Evolutionary conservation across 192 early-diverging fungal genomes (phyloP), one percentile per base, ranked within the genome.

Genomic region (Umbelopsis sp.): DNA sequence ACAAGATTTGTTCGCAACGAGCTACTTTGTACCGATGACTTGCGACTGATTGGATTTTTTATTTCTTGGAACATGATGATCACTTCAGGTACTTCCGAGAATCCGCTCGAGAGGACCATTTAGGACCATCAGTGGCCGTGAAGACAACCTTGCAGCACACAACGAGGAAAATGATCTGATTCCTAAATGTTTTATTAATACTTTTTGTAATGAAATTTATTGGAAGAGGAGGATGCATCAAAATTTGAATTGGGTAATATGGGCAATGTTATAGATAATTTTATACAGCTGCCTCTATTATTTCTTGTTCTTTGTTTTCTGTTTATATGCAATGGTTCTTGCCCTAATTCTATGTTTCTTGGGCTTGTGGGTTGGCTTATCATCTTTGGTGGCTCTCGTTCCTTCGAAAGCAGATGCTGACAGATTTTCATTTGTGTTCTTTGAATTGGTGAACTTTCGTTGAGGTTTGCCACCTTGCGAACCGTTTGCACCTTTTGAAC

Each of bases 321-420:
- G 45, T 55, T 75, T 75, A 33, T 50, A 75, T 20, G 74, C 68
- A 35, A 47, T 52, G 4, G 74, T 75, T 67, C 74, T 75, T 27
- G 51, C 41, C 21, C 74, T 46, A 71, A 71, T 71, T 37, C 69
- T 73, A 22, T 49, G 70, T 49, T 37, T 66, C 37, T 70, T 73
- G 16, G n/a, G 50, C 64, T 72, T 58, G 37, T 25, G 45, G 35
- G 23, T 11, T 51, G 66, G n/a, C 30, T 45, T 61, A 23, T 80
- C 80, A 13, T 82, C 81, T 78, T 84, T 83, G 6, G 71, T 78
- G 25, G 86, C 83, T 47, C 88, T 75, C 5, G 82, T 86, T 46
- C 87, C 83, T 46, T 91, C 87, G 47, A 87, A 71, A 1, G 81
- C 64, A 66, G 30, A 75, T 21, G 47, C 70, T 21, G 23, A 37